Evolutionary conservation across 2,329 filamentous ascomycete genomes (phyloP).

Genomic region (Ophiostoma fasciatum): DNA sequence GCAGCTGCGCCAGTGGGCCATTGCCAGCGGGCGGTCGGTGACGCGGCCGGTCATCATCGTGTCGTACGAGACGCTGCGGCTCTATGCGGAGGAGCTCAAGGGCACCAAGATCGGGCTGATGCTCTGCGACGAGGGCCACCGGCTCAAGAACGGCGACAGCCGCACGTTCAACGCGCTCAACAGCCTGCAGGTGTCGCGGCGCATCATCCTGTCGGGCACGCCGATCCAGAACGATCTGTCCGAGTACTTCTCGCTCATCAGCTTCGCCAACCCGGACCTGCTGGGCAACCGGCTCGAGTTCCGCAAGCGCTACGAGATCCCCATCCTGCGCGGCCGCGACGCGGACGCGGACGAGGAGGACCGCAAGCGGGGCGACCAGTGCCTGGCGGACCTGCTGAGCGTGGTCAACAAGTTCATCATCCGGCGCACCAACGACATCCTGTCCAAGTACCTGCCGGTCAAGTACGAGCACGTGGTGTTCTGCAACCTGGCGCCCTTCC

Average conservation of each 20-base stretch:
- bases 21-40: constrained; percentile 75
- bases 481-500: constrained; percentile 86
- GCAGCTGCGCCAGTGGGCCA: constrained; percentile 89
- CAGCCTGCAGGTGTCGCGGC: constrained; percentile 72
- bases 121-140: constrained; percentile 92
- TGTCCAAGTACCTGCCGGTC: constrained; percentile 93
- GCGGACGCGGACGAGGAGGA: constrained; percentile 76
- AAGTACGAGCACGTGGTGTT: constrained; percentile 99
- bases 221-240: constrained; percentile 98
- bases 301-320: constrained; percentile 83
- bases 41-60: constrained; percentile 92
- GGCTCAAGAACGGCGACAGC: constrained; percentile 91
- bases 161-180: constrained; percentile 90
- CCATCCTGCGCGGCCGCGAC: constrained; percentile 82
- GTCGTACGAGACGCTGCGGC: constrained; percentile 86
- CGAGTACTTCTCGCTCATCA: constrained; percentile 90
- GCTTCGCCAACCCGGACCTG: constrained; percentile 89
- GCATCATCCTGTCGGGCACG: constrained; percentile 91
- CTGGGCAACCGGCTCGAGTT: constrained; percentile 84
- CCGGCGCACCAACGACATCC: constrained; percentile 88
- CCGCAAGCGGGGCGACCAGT: constrained; percentile 67
- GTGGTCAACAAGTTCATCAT: constrained; percentile 99
- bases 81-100: constrained; percentile 82
- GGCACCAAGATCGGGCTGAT: constrained; percentile 83
- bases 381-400: constrained; percentile 62